A percentile compares a stretch with the other conserved stretches of the same genome.
Evolutionary conservation across 345 rosid species (phyloP).

Genomic region (Pugionium cornutum): DNA sequence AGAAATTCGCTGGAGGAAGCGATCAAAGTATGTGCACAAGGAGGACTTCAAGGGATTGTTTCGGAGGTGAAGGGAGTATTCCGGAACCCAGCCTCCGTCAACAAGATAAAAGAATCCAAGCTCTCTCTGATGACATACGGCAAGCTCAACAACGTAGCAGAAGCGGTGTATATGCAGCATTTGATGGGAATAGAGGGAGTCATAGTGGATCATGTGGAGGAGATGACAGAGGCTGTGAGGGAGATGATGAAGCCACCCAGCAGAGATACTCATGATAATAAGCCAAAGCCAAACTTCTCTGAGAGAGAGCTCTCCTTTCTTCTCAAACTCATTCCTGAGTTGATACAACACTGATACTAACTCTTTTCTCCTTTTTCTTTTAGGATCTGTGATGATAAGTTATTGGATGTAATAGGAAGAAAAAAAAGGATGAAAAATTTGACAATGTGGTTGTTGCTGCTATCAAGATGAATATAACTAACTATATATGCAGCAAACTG

Average conservation of each 20-base stretch:
- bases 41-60: conserved; percentile 81
- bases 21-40: conserved; percentile 61
- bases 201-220: conserved; percentile 78
- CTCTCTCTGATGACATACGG: conserved; percentile 84
- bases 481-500: background rate
- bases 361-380: conserved; percentile 2
- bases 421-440: background rate
- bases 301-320: conserved; percentile 77
- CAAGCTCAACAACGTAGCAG: conserved; percentile 71
- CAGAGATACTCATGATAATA: conserved; percentile 28
- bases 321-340: conserved; percentile 79
- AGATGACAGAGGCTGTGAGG: conserved; percentile 64
- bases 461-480: background rate
- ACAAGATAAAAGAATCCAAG: conserved; percentile 76
- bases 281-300: conserved; percentile 63
- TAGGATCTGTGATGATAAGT: background rate
- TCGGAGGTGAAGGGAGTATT: conserved; percentile 81
- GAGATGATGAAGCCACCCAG: conserved; percentile 57
- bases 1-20: conserved; percentile 94
- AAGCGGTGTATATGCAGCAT: conserved; percentile 89
- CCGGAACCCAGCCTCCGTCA: conserved; percentile 64
- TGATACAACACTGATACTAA: conserved; percentile 59
- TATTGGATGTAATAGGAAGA: no score
- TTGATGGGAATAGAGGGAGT: conserved; percentile 93
- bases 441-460: conserved; percentile 18